phyloP scores from a whole-genome alignment of 2,329 filamentous ascomycete species.

The Onygenales sp. region DNA sequence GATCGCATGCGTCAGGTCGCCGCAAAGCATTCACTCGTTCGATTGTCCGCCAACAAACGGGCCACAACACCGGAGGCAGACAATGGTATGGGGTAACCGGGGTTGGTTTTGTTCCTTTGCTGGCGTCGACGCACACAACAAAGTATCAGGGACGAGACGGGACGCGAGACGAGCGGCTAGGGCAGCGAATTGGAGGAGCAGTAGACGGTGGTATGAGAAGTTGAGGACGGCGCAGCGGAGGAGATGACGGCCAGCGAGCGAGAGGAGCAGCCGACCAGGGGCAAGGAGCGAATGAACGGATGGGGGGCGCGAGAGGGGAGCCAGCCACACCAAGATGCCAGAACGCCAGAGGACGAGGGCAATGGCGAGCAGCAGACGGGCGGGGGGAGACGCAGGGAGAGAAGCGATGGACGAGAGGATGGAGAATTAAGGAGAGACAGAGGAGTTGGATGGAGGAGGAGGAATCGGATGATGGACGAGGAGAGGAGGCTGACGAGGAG shows the following conservation, averaged over 20 bases:
- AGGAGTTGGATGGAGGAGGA: conserved; percentile 6
- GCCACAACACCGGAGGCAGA: background rate
- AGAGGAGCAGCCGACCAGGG: too few relatives aligned
- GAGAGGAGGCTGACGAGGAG: background rate
- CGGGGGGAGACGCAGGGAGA: conserved; percentile 6
- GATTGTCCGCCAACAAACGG: too few relatives aligned
- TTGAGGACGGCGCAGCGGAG: too few relatives aligned
- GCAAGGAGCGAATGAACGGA: background rate
- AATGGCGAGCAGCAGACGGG: conserved; percentile 3
- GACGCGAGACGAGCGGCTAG: too few relatives aligned
- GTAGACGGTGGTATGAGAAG: too few relatives aligned
- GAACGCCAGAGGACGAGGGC: background rate
- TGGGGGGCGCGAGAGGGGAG: conserved; percentile 5
- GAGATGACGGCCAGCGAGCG: too few relatives aligned
- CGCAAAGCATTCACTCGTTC: too few relatives aligned
- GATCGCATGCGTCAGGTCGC: background rate
- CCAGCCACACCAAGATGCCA: background rate
- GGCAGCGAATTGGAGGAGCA: too few relatives aligned
- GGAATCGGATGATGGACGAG: background rate
- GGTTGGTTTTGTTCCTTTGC: too few relatives aligned
- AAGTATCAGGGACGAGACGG: too few relatives aligned
- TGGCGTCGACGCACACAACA: too few relatives aligned
- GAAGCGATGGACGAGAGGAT: conserved; percentile 8
- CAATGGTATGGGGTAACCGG: background rate
- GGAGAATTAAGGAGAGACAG: conserved; percentile 7